A percentile compares a stretch with the other conserved stretches of the same genome.
Conservation (phyloP, 2,329 filamentous ascomycete species). For the Penicillium sp. region DNA sequence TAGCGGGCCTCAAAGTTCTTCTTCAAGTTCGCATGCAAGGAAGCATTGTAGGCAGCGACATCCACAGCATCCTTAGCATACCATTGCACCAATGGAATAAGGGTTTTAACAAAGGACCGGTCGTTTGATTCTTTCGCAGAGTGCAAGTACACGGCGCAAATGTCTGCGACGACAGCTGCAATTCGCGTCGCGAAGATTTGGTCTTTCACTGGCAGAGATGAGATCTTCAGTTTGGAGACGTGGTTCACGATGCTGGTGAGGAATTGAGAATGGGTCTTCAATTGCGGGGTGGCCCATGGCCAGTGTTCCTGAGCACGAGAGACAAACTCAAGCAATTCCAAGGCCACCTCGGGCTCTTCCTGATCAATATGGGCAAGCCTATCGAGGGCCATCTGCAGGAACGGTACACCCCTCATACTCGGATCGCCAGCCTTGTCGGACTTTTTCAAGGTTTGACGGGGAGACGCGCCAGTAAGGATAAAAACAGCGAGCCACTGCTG, state of each 20-base stretch:
- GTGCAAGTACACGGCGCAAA: slow-evolving; percentile 88
- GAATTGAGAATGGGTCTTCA: slow-evolving; percentile 73
- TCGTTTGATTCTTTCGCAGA: slow-evolving; percentile 76
- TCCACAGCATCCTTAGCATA: slow-evolving; percentile 75
- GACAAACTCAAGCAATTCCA: slow-evolving; percentile 83
- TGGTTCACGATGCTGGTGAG: slow-evolving; percentile 71
- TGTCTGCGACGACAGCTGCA: slow-evolving; percentile 80
- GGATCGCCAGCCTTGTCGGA: slow-evolving; percentile 52
- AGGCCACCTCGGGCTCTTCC: slow-evolving; percentile 64
- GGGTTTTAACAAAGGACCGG: slow-evolving; percentile 64
- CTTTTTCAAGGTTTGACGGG: slow-evolving; percentile 68
- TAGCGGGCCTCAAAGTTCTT: slow-evolving; percentile 83
- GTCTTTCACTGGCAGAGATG: slow-evolving; percentile 48
- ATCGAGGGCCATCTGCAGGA: slow-evolving; percentile 73
- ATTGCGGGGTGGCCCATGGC: slow-evolving; percentile 86
- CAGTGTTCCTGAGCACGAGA: slow-evolving; percentile 88
- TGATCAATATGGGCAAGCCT: slow-evolving; percentile 66
- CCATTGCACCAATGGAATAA: slow-evolving; percentile 76
- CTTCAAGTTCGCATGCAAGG: slow-evolving; percentile 80
- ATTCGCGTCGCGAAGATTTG: slow-evolving; percentile 66
- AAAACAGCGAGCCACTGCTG: slow-evolving; percentile 97
- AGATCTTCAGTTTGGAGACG: slow-evolving; percentile 60
- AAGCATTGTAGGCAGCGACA: slow-evolving; percentile 82
- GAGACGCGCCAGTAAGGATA: slow-evolving; percentile 82
- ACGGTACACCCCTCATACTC: slow-evolving; percentile 58